Evolutionary conservation across 352 stramenopile genomes (phyloP), one percentile per base, ranked within the genome.

Genomic region (Phytophthora pistaciae): DNA sequence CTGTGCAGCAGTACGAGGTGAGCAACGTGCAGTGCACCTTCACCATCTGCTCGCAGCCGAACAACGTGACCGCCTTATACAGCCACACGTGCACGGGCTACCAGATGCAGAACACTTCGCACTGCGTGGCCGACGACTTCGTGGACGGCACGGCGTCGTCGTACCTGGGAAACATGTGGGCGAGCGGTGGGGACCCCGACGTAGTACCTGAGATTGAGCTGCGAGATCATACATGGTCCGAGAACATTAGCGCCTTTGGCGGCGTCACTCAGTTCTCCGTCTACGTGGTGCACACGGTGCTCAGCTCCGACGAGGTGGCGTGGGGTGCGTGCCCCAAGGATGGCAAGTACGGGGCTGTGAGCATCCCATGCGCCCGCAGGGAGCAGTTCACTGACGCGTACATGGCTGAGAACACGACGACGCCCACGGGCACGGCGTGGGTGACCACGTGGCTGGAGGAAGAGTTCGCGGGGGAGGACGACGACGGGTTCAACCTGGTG

Each of bases 81-180:
- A 68, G 60, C 38, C 54, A 40, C 10, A 73, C 40, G 9, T 87
- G 77, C 60, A 78, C 68, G 8, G 78, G 74, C 8, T 55, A 46
- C 0, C 64, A 82, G 63, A 85, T 87, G 74, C 63, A 79, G 23
- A 70, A 59, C 6, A 68, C 56, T 0, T 58, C 68, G 3, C 60
- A 72, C 46, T 85, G 79, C 36, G 72, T 75, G 3, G 55, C 69
- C 18, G 75, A 83, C 18, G 33, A 60, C 10, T 75, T 67, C 27
- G 48, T 67, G 1, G 61, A 67, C 29, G 3, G 21, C 4, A 42
- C 63, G 0, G 62, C 60, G 3, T 29, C 27, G 1, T 56, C 29
- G 1, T 65, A 60, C 11, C 33, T 82, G 49, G 57, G 61, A 40
- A 73, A 77, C 29, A 75, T 78, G 71, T 78, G 71, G 71, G 25